Evolutionary conservation across 1,139 yeast species (phyloP).

Genomic region (Protomyces lactucae-debilis): DNA sequence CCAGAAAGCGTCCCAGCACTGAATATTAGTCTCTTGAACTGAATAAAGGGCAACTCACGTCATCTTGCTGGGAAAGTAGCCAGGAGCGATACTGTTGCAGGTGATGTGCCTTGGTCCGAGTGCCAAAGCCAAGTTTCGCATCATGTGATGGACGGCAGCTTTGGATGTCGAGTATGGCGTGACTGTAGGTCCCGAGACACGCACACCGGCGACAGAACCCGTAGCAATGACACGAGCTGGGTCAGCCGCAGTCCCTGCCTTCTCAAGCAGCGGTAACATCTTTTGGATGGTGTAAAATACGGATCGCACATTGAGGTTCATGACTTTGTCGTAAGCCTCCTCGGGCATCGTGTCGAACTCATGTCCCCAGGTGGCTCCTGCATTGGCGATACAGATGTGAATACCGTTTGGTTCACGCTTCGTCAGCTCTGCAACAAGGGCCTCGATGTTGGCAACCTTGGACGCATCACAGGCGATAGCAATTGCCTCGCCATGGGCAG

Average conservation of each 20-base stretch:
- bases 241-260: slow-evolving; percentile 53
- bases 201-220: slow-evolving; percentile 54
- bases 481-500: slow-evolving; percentile 47
- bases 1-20: slow-evolving; percentile 51
- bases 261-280: slow-evolving; percentile 54
- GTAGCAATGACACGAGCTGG: slow-evolving; percentile 65
- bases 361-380: slow-evolving; percentile 84
- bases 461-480: slow-evolving; percentile 62
- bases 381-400: slow-evolving; percentile 68
- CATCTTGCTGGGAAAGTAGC: slow-evolving; percentile 76
- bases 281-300: slow-evolving; percentile 64
- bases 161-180: slow-evolving; percentile 66
- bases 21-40: slow-evolving; percentile 39
- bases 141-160: slow-evolving; percentile 70
- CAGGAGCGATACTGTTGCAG: slow-evolving; percentile 70
- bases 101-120: slow-evolving; percentile 64
- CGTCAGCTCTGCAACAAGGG: slow-evolving; percentile 47
- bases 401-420: slow-evolving; percentile 50
- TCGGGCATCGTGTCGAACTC: slow-evolving; percentile 59
- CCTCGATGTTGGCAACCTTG: slow-evolving; percentile 48
- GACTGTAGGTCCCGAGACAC: slow-evolving; percentile 35
- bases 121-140: slow-evolving; percentile 63
- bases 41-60: slow-evolving; percentile 52
- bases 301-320: slow-evolving; percentile 63
- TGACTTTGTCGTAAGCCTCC: slow-evolving; percentile 51